Base-by-base conservation (phyloP, 306 rosid genomes). In the Biancaea sappan region DNA sequence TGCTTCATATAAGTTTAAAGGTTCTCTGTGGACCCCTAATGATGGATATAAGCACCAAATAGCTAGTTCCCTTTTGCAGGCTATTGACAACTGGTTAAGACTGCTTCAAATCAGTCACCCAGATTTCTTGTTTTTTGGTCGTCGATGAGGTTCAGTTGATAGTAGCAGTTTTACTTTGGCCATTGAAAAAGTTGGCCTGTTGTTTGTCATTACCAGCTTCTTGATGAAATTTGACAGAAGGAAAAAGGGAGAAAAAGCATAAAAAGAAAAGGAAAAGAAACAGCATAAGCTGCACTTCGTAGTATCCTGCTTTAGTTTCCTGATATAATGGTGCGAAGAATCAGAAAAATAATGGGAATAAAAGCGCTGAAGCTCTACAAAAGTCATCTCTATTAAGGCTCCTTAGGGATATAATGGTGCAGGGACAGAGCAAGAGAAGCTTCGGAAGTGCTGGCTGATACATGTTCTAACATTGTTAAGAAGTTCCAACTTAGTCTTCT, bases 1-100 rank as follows among this genome's bases (percentile, higher is more conserved):
- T 74, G 96, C 98, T 37, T 87, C 97, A 40, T 91, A 93, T 85
- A 93, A 93, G 86, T 89, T 93, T 81, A 93, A 80, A 84, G 97
- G 93, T 57, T 75, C 96, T 22, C 66, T 93, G 82, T 93, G 98
- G 98, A 93, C 89, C 22, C 85, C 91, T 19, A 82, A 76, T 51
- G 98, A 93, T 66, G 96, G 92, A 51, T 18, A 4, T 3, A 97
- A 86, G 73, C 77, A 67, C 75, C 89, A 86, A 54, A 71, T 86
- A 79, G 87, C 93, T 8, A 77, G 43, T 78, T 75, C 65, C 62
- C 93, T 93, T 58, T 82, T 67, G 65, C 93, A 89, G 84, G 75
- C 2, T 15, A 91, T 92, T 21, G 96, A 88, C 37, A 6, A 83
- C 14, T 79, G 87, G 94, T 79, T 93, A 73, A 87, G 97, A 66